Percentiles rank a stretch among this genome's conserved stretches.
Conservation (phyloP, 2,329 filamentous ascomycete species). For the Nigrospora oryzae region DNA sequence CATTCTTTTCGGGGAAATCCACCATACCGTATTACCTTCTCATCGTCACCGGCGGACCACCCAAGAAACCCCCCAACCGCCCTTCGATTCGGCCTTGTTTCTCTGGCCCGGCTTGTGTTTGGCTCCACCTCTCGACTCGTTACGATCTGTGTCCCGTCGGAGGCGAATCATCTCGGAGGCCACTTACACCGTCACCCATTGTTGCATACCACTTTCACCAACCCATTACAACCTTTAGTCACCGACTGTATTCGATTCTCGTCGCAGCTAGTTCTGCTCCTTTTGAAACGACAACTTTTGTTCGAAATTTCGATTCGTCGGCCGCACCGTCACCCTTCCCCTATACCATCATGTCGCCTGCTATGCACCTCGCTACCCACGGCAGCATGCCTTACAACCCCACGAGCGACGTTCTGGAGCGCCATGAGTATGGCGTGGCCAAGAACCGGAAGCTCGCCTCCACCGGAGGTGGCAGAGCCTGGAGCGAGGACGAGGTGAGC, state of each 20-base stretch:
- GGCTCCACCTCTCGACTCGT: no score
- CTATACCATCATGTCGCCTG: slow-evolving; percentile 37
- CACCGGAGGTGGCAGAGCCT: slow-evolving; percentile 69
- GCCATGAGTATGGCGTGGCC: slow-evolving; percentile 50
- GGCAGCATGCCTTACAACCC: slow-evolving; percentile 36
- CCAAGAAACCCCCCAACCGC: no score
- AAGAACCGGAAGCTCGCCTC: slow-evolving; percentile 62
- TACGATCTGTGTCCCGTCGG: no score
- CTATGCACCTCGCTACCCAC: slow-evolving; percentile 35
- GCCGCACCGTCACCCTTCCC: slow-evolving; percentile 20
- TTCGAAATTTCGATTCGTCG: slow-evolving; percentile 22
- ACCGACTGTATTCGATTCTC: slow-evolving; percentile 30
- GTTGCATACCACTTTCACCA: slow-evolving; percentile 6
- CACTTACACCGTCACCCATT: background rate
- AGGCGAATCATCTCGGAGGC: no score
- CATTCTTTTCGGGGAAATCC: slow-evolving; percentile 37
- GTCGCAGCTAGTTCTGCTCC: slow-evolving; percentile 33
- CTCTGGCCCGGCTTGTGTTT: no score
- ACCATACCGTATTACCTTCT: slow-evolving; percentile 15
- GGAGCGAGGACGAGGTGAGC: slow-evolving; percentile 78
- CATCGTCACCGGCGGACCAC: slow-evolving; percentile 4
- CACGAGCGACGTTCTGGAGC: slow-evolving; percentile 44
- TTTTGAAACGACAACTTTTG: slow-evolving; percentile 15
- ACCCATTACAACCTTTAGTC: slow-evolving; percentile 3
- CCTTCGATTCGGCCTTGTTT: background rate